Conservation (phyloP, 352 stramenopile genomes). For the Elongisporangium anandrum region DNA sequence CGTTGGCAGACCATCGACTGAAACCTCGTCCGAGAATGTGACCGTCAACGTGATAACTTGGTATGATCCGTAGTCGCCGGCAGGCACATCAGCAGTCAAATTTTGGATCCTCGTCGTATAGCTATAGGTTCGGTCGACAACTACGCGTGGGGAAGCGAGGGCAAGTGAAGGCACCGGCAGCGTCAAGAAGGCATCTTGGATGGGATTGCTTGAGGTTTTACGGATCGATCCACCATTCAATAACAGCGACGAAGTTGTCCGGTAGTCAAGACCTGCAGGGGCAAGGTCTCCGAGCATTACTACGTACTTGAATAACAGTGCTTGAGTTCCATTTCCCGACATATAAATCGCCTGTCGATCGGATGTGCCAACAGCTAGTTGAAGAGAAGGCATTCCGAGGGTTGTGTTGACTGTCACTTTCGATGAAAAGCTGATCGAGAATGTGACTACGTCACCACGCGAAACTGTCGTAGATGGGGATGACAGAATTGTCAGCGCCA, state of each 20-base stretch:
- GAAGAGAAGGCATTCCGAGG: conserved; percentile 47
- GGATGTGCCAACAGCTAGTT: conserved; percentile 50
- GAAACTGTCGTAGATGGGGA: conserved; percentile 31
- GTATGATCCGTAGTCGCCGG: conserved; percentile 62
- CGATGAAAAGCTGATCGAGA: conserved; percentile 63
- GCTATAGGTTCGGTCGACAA: conserved; percentile 39
- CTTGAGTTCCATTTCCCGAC: conserved; percentile 41
- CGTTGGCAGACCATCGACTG: conserved; percentile 35
- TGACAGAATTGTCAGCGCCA: conserved; percentile 30
- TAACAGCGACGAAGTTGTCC: conserved; percentile 31
- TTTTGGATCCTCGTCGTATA: conserved; percentile 38
- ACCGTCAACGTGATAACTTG: conserved; percentile 69
- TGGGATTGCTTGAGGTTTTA: conserved; percentile 39
- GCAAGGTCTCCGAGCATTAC: conserved; percentile 60
- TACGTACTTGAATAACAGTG: conserved; percentile 59
- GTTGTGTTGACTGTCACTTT: conserved; percentile 52
- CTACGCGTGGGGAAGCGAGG: conserved; percentile 37
- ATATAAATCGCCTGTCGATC: conserved; percentile 61
- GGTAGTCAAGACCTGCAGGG: conserved; percentile 45
- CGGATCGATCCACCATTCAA: conserved; percentile 65
- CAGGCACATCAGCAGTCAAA: conserved; percentile 38
- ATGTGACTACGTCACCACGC: conserved; percentile 35
- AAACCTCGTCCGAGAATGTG: conserved; percentile 76
- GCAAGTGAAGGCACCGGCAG: conserved; percentile 34
- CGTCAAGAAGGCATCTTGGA: conserved; percentile 48